Evolutionary conservation across 345 rosid species (phyloP), one percentile per base, ranked within the genome.

Genomic region (Kandelia obovata): DNA sequence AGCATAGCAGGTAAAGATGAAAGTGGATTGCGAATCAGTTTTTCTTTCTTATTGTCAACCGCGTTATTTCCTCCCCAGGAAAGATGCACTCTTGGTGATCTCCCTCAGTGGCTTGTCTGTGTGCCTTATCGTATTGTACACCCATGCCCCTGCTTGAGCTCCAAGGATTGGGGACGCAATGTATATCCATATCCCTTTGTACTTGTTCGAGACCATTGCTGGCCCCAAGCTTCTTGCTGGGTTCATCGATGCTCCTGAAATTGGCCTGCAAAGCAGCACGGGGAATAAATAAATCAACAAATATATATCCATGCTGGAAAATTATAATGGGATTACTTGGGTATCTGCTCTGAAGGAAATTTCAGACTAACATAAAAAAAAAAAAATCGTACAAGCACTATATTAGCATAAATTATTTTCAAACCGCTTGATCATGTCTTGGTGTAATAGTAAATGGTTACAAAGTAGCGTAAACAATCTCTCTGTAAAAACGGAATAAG

Each of bases 221-320:
- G 97, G 97, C 52, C 98, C 98, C 78, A 91, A 77, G 75, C 89
- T 89, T 70, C 98, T 80, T 72, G 90, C 94, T 27, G 96, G 96
- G 64, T 90, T 90, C 96, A 90, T 90, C 6, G 96, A 90, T 35
- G 96, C 96, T 67, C 96, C 96, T 19, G 96, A 80, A 5, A 90
- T 78, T 55, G 96, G 86, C 77, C 94, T 90, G 78, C 32, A 21
- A 3, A 31, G 5, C 35, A 47, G 28, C 57, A 56, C 16, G 25
- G 16, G 49, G 47, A 43, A 11, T 39, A 11, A 9, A 13, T 11
- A 10, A 43, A 43, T 3, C 47, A 43, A 13, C 47, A 43, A 43
- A 2, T 11, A 43, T 43, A 11, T 43, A 11, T 43, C 25, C 59
- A 25, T 23, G 25, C 28, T 55, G 59, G 25, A 55, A 15, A 8